Conservation (phyloP, 768 basidiomycete genomes). For the Mycena metata region DNA sequence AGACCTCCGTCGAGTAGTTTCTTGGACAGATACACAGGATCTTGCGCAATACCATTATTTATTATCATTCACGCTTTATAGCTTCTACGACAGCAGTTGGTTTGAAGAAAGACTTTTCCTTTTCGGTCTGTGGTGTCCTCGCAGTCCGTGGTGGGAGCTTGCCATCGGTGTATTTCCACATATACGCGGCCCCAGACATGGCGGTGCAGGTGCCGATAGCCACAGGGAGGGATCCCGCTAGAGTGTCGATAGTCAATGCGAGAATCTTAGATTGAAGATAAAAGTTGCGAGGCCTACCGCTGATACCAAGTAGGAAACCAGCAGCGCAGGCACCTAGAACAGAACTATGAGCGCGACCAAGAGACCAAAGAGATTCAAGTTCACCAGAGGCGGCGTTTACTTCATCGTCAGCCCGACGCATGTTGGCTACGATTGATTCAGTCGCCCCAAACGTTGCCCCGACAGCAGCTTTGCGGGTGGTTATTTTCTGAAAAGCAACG, state of each 20-base stretch:
- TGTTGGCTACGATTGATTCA: constrained; percentile 85
- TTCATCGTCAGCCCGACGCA: constrained; percentile 82
- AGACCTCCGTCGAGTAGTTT: constrained; percentile 20
- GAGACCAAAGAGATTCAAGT: background rate
- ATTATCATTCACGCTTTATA: constrained; percentile 21
- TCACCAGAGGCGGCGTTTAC: constrained; percentile 80
- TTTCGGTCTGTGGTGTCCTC: constrained; percentile 46
- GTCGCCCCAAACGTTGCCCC: constrained; percentile 88
- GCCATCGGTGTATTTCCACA: constrained; percentile 81
- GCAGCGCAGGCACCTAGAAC: constrained; percentile 83
- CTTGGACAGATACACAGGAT: constrained; percentile 11
- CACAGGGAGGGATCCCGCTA: constrained; percentile 88
- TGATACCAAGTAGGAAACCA: constrained; percentile 90
- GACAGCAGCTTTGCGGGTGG: constrained; percentile 77
- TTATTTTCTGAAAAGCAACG: constrained; percentile 13
- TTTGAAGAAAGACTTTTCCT: constrained; percentile 84
- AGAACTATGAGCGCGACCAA: background rate
- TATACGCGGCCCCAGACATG: constrained; percentile 84
- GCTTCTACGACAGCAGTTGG: constrained; percentile 51
- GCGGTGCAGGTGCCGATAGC: constrained; percentile 84
- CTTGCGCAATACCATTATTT: constrained; percentile 24
- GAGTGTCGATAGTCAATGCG: constrained; percentile 24
- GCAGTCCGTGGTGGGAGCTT: constrained; percentile 59
- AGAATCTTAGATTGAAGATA: too few species aligned
- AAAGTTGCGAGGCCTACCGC: constrained; percentile 63